Percentiles rank a stretch among this genome's conserved stretches.
phyloP scores from a whole-genome alignment of 257 asterid genomes.

The Primulina tabacum region DNA sequence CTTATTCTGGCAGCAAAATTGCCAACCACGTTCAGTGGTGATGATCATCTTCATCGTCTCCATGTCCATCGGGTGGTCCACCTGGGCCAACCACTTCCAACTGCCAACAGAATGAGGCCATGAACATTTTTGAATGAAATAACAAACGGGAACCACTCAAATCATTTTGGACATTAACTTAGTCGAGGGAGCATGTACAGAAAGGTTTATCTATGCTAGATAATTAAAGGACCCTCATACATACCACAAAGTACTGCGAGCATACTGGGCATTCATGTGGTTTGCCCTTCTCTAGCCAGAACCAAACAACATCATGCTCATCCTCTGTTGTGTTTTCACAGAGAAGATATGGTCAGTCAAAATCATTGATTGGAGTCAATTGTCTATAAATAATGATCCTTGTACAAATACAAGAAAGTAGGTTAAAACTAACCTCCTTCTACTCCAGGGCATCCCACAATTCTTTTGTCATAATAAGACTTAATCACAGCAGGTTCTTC shows the following conservation, averaged over 20 bases:
- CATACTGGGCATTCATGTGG: constrained; percentile 99
- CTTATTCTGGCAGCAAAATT: constrained; percentile 45
- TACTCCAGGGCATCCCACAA: constrained; percentile 92
- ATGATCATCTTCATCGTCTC: constrained; percentile 48
- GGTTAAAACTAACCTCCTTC: constrained; percentile 68
- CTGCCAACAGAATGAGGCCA: constrained; percentile 35
- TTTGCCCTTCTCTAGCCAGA: constrained; percentile 97
- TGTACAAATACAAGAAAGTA: constrained; percentile 4
- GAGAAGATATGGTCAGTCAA: constrained; percentile 11
- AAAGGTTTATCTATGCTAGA: not conserved
- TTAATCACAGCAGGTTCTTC: constrained; percentile 80
- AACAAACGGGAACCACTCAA: not conserved
- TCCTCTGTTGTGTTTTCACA: constrained; percentile 57
- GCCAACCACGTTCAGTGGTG: constrained; percentile 47
- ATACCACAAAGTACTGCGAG: constrained; percentile 87
- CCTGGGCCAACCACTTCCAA: constrained; percentile 87
- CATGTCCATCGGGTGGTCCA: constrained; percentile 80
- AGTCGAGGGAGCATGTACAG: not conserved
- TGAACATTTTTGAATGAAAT: constrained; percentile 7
- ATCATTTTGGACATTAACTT: not conserved
- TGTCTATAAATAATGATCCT: not conserved
- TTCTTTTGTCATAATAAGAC: constrained; percentile 72
- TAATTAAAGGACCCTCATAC: constrained; percentile 25
- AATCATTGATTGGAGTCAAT: not conserved
- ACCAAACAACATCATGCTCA: constrained; percentile 99